Evolutionary conservation across 495 filamentous ascomycete genomes (phyloP), one percentile per base, ranked within the genome.

Genomic region (Aspergillus coremiiformis): DNA sequence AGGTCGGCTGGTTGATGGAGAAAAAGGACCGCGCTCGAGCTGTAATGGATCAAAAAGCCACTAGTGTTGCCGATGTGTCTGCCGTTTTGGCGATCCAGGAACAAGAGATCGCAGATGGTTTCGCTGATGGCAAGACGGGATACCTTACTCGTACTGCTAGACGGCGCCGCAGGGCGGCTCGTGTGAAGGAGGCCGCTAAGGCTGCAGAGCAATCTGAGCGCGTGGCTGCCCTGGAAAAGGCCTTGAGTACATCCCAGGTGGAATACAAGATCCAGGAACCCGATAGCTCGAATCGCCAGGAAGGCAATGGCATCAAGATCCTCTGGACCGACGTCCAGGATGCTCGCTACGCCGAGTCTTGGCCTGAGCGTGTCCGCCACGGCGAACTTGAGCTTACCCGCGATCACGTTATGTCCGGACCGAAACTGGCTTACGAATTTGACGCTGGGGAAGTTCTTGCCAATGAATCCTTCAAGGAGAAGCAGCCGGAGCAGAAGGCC

Each of bases 1-100:
- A 72, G 48, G 44, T 70, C 8, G 76, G 73, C 21, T 65, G 69
- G 59, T 54, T 75, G 32, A 68, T 77, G 66, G 58, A 66, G 54
- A 73, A 72, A 58, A 81, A 77, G 58, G 70, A 82, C 57, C 75
- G 87, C 27, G 86, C 81, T 10, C 64, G 72, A 21, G 74, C 67
- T 43, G 65, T 96, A 24, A 90, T 89, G 84, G 75, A 96, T 73
- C 89, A 95, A 75, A 89, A 85, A 67, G 87, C 86, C n/a, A 95
- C 91, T 63, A 78, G 75, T 10, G 75, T 95, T 17, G 93, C 93
- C 23, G 93, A 98, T 67, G 69, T 97, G 21, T 88, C 93, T 1
- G 83, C 82, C 21, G 85, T 94, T 9, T 71, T 97, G 43, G 65
- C 58, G 5, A 82, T 81, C 54, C 80, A 82, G 60, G 73, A 65